These are phyloP conservation scores for Sphaerulina musiva DNA, from an alignment of 2,329 filamentous ascomycete genomes.

Conservation along the genomic window DNA sequence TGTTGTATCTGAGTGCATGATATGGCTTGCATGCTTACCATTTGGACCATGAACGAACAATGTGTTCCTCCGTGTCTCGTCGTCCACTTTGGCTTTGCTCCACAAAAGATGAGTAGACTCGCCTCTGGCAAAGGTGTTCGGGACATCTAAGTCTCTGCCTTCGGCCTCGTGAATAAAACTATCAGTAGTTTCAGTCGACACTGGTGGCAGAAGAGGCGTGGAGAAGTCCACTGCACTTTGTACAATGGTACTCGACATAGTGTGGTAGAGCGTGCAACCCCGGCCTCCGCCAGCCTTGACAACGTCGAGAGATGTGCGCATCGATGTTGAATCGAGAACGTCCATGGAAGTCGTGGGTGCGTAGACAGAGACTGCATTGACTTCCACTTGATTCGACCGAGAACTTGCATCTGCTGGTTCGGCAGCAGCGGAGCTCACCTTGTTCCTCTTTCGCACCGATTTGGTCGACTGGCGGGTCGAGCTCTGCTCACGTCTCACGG, in stretches of 20 bases:
- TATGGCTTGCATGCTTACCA: not conserved
- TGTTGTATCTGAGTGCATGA: not conserved
- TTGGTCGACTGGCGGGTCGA: not conserved
- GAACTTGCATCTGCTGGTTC: not conserved
- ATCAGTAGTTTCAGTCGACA: not conserved
- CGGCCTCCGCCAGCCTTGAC: conserved; percentile 14
- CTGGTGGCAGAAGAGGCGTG: not conserved
- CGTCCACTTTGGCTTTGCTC: conserved; percentile 6
- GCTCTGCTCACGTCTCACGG: not conserved
- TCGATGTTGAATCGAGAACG: conserved; percentile 19
- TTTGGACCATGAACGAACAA: not conserved
- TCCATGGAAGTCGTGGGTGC: conserved; percentile 20
- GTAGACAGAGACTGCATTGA: conserved; percentile 12
- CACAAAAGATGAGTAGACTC: not conserved
- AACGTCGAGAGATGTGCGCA: conserved; percentile 15
- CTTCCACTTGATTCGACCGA: not conserved
- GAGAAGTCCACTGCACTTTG: not conserved
- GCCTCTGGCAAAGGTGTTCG: not conserved
- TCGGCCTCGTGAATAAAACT: not conserved
- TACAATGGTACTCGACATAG: not conserved
- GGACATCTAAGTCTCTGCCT: not conserved
- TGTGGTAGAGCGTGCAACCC: conserved; percentile 15
- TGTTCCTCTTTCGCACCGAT: not conserved
- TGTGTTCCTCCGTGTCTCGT: conserved; percentile 4
- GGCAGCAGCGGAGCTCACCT: conserved; percentile 1